Percentiles rank a stretch among this genome's conserved stretches.
These are phyloP conservation scores for Colletotrichum sp. DNA, from an alignment of 2,329 filamentous ascomycete species.

Conservation along the genomic window DNA sequence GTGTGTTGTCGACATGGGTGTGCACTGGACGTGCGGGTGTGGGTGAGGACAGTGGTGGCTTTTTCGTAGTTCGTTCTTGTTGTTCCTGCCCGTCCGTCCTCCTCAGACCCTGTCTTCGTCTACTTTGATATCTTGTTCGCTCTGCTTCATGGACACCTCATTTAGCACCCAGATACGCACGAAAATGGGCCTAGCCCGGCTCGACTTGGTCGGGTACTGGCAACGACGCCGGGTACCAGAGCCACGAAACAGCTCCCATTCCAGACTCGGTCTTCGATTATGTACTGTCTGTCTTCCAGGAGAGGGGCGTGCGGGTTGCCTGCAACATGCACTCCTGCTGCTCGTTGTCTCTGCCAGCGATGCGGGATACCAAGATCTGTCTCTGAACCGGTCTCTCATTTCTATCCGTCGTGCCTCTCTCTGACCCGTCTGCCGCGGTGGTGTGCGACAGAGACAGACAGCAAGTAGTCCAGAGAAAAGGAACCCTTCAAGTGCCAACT, in stretches of 20 bases:
- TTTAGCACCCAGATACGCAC: conserved; percentile 9
- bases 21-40: not conserved
- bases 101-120: not conserved
- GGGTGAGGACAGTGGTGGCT: not conserved
- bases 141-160: not conserved
- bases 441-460: conserved; percentile 15
- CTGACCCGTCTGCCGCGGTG: conserved; percentile 7
- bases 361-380: conserved; percentile 14
- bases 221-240: conserved; percentile 6
- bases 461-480: not conserved
- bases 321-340: not conserved
- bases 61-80: not conserved
- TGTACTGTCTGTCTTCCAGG: not conserved
- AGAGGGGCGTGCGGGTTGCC: not conserved
- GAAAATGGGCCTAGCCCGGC: conserved; percentile 3
- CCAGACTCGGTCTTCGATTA: conserved; percentile 2
- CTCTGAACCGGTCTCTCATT: conserved; percentile 9
- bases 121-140: not conserved
- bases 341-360: conserved; percentile 6
- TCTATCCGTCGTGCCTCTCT: conserved; percentile 9
- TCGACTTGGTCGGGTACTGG: not conserved
- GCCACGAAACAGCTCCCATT: conserved; percentile 13
- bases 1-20: not conserved
- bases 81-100: not conserved
- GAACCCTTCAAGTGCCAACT: not conserved